Evolutionary conservation across 176 grass and related monocot species (phyloP).

Genomic region (Aegilops bicornis): DNA sequence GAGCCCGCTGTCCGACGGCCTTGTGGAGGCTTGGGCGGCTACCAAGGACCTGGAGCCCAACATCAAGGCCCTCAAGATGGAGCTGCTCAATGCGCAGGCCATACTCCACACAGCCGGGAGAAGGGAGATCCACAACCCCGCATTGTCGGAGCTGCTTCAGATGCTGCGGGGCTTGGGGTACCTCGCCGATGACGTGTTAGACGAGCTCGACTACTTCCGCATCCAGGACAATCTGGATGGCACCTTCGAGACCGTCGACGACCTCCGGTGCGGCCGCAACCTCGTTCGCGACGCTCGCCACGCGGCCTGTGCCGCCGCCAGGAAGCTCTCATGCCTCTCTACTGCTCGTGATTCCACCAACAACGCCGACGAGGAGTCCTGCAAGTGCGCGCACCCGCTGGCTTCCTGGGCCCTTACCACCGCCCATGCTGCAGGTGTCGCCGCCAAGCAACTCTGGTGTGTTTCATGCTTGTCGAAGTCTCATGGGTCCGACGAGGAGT

Average conservation of each 20-base stretch:
- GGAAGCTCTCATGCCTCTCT: background rate
- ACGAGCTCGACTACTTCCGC: slow-evolving; percentile 32
- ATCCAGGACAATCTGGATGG: slow-evolving; percentile 4
- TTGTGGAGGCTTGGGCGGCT: too few relatives aligned
- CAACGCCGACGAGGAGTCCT: background rate
- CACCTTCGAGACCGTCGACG: background rate
- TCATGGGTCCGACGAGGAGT: background rate
- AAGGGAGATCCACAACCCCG: background rate
- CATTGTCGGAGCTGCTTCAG: background rate
- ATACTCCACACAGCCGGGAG: too few relatives aligned
- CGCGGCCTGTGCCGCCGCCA: background rate
- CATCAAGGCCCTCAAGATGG: too few relatives aligned
- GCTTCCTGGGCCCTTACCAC: background rate
- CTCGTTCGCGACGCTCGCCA: background rate
- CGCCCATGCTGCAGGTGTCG: background rate
- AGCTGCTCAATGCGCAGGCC: too few relatives aligned
- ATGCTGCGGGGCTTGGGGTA: background rate
- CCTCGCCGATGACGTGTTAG: background rate
- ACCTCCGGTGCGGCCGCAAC: background rate
- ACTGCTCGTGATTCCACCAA: background rate
- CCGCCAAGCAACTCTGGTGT: background rate
- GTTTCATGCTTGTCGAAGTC: background rate
- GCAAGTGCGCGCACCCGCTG: background rate
- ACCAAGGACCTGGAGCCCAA: too few relatives aligned
- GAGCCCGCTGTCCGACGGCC: too few relatives aligned